These are phyloP conservation scores for Cladosporium sp. DNA, from an alignment of 2,329 filamentous ascomycete genomes.

Conservation along the genomic window DNA sequence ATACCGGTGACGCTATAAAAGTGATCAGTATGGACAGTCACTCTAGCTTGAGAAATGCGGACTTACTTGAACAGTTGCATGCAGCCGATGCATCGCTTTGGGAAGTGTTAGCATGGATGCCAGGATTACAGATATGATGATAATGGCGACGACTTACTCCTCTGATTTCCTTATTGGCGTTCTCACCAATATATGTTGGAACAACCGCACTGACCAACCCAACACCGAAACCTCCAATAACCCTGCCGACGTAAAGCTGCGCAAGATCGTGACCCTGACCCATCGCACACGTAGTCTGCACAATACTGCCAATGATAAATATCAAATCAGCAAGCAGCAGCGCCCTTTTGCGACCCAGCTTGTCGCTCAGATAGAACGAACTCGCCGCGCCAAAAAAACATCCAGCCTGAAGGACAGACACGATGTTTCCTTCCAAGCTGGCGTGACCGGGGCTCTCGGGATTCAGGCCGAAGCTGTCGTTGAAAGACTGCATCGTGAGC, in stretches of 20 bases:
- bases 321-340: slow-evolving; percentile 46
- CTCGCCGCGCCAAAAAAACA: slow-evolving; percentile 48
- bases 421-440: slow-evolving; percentile 46
- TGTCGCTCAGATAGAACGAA: slow-evolving; percentile 45
- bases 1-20: slow-evolving; percentile 43
- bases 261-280: slow-evolving; percentile 36
- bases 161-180: slow-evolving; percentile 42
- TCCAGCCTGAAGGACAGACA: slow-evolving; percentile 46
- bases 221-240: slow-evolving; percentile 48
- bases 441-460: slow-evolving; percentile 36
- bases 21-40: neutral
- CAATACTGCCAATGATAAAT: slow-evolving; percentile 44
- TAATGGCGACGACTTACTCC: slow-evolving; percentile 17
- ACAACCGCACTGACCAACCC: slow-evolving; percentile 46
- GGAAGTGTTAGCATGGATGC: neutral
- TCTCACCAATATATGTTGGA: slow-evolving; percentile 48
- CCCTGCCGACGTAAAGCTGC: slow-evolving; percentile 45
- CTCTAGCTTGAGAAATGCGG: neutral
- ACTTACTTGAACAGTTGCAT: slow-evolving; percentile 33
- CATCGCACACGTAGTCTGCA: slow-evolving; percentile 43
- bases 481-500: slow-evolving; percentile 46
- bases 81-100: slow-evolving; percentile 30
- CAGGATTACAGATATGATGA: neutral
- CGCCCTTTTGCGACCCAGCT: slow-evolving; percentile 43
- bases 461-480: slow-evolving; percentile 44